Conservation (phyloP, 1,139 yeast species). For the Geotrichum bryndzae region DNA sequence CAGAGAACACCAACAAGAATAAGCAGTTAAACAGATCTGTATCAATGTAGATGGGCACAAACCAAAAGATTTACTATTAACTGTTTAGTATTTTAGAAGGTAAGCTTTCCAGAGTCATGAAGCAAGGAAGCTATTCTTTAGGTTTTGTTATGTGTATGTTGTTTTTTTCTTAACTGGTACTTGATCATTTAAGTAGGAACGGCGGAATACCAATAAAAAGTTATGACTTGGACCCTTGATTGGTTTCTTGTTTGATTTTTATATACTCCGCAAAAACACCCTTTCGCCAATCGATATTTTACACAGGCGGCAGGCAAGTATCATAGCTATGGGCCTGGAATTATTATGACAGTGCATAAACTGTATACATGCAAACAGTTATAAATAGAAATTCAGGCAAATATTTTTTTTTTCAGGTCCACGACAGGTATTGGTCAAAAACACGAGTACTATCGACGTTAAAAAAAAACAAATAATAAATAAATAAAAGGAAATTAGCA, state of each 20-base stretch:
- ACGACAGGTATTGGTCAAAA: no score
- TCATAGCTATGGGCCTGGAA: background rate
- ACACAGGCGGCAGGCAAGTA: no score
- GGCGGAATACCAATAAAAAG: background rate
- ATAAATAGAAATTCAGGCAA: background rate
- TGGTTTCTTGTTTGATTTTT: background rate
- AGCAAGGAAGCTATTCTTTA: no score
- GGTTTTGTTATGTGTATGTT: no score
- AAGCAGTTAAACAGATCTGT: background rate
- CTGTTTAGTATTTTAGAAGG: no score
- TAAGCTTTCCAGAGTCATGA: no score
- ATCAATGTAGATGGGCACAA: no score
- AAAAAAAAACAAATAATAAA: background rate
- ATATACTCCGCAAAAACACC: background rate
- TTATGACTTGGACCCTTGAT: background rate
- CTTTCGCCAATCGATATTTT: no score
- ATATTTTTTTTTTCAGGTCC: no score
- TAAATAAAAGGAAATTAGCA: background rate
- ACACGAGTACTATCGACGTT: background rate
- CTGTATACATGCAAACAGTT: background rate
- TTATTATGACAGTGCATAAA: background rate
- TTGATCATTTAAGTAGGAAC: background rate
- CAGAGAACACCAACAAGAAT: background rate
- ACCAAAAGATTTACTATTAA: no score
- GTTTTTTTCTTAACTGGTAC: no score